A percentile compares a stretch with the other conserved stretches of the same genome.
These are phyloP conservation scores for Pseudoscleropodium purum DNA, from an alignment of 225 moss, liverwort and hornwort genomes.

Conservation along the genomic window DNA sequence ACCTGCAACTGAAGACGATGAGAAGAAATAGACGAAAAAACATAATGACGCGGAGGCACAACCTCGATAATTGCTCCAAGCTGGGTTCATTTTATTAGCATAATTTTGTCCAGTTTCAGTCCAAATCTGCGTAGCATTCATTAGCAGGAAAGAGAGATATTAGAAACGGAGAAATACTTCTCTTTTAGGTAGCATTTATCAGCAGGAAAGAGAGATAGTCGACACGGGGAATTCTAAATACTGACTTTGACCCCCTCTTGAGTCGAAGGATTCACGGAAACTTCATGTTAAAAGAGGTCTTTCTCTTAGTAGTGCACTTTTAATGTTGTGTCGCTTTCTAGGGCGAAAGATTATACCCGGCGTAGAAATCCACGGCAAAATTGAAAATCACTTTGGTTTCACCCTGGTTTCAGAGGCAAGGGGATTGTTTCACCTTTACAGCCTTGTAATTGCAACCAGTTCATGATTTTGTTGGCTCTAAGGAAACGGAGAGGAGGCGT, in stretches of 20 bases:
- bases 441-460: background rate
- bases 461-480: background rate
- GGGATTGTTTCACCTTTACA: background rate
- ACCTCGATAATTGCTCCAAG: background rate
- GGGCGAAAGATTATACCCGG: background rate
- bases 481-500: background rate
- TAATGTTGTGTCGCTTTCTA: background rate
- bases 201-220: background rate
- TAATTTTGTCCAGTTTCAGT: constrained; percentile 1
- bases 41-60: background rate
- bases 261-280: background rate
- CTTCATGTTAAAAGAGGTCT: background rate
- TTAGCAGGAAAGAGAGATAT: background rate
- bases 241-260: background rate
- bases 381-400: background rate
- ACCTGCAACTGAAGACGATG: constrained; percentile 3
- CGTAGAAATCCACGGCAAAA: background rate
- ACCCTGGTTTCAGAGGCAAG: background rate
- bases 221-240: background rate
- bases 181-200: background rate
- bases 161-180: background rate
- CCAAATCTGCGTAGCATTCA: background rate
- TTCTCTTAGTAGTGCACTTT: background rate
- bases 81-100: background rate
- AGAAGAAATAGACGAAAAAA: constrained; percentile 8